These are phyloP conservation scores for Asterionellopsis glacialis DNA, from an alignment of 108 stramenopile genomes.

Conservation along the genomic window DNA sequence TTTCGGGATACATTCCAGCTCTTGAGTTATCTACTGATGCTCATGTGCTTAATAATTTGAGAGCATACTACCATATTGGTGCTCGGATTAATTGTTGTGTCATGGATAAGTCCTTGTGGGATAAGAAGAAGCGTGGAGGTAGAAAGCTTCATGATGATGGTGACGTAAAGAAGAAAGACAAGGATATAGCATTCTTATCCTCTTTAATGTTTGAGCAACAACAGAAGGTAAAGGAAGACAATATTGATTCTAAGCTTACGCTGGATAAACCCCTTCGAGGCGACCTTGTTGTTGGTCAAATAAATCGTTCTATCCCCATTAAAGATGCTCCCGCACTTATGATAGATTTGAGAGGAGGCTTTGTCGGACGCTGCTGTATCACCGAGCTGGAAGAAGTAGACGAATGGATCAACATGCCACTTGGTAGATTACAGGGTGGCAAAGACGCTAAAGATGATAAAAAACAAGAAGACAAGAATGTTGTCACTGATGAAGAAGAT, in stretches of 20 bases:
- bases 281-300: slow-evolving; percentile 60
- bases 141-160: slow-evolving; percentile 15
- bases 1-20: slow-evolving; percentile 65
- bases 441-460: neutral
- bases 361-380: slow-evolving; percentile 76
- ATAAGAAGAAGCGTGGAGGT: slow-evolving; percentile 18
- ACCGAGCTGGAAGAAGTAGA: slow-evolving; percentile 73
- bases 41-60: slow-evolving; percentile 58
- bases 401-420: slow-evolving; percentile 87
- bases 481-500: slow-evolving; percentile 14
- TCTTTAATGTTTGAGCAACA: slow-evolving; percentile 32
- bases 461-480: neutral
- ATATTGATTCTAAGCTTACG: slow-evolving; percentile 5
- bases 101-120: slow-evolving; percentile 33
- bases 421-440: slow-evolving; percentile 29
- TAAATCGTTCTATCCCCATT: slow-evolving; percentile 31
- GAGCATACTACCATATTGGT: slow-evolving; percentile 46
- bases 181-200: slow-evolving; percentile 13
- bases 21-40: slow-evolving; percentile 57
- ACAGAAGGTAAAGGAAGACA: slow-evolving; percentile 17
- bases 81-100: slow-evolving; percentile 50
- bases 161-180: slow-evolving; percentile 28
- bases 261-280: slow-evolving; percentile 44
- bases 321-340: slow-evolving; percentile 66
- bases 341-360: slow-evolving; percentile 71